Evolutionary conservation across 2,329 filamentous ascomycete genomes (phyloP).

Genomic region (Colletotrichum tamarilloi): DNA sequence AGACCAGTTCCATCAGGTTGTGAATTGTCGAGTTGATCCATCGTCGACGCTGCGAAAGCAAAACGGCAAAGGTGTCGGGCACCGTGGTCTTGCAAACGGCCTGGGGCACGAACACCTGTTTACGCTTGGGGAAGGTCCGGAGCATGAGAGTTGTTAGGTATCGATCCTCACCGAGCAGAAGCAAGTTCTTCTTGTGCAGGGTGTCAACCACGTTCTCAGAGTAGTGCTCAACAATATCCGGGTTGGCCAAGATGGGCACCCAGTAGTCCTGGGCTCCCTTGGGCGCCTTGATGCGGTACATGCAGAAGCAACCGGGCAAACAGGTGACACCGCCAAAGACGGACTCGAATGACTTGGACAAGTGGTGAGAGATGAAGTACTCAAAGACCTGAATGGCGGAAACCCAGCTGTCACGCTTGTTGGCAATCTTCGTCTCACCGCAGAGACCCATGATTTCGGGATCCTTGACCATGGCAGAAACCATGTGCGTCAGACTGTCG

Average conservation of each 20-base stretch:
- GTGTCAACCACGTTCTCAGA: slow-evolving; percentile 99
- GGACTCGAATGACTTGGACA: slow-evolving; percentile 96
- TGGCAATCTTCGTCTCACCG: slow-evolving; percentile 99
- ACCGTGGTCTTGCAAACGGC: slow-evolving; percentile 99
- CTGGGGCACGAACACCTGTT: slow-evolving; percentile 98
- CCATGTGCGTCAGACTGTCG: slow-evolving; percentile 97
- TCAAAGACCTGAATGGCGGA: slow-evolving; percentile 99
- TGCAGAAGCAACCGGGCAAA: slow-evolving; percentile 98
- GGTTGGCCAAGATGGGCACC: slow-evolving; percentile 98
- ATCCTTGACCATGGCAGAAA: slow-evolving; percentile 98
- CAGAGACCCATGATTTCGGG: slow-evolving; percentile 99
- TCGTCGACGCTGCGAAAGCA: slow-evolving; percentile 92
- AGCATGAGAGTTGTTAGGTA: slow-evolving; percentile 98
- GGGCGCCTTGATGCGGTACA: slow-evolving; percentile 99
- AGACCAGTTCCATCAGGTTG: slow-evolving; percentile 96
- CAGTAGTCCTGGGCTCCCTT: slow-evolving; percentile 99
- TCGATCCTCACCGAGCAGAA: slow-evolving; percentile 92
- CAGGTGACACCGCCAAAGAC: slow-evolving; percentile 99
- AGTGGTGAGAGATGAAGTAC: slow-evolving; percentile 98
- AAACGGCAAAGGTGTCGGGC: slow-evolving; percentile 89
- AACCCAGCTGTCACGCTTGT: slow-evolving; percentile 95
- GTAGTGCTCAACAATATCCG: slow-evolving; percentile 98
- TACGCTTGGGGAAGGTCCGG: slow-evolving; percentile 97
- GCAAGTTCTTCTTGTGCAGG: slow-evolving; percentile 95
- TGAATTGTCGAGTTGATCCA: slow-evolving; percentile 99